These are phyloP conservation scores for Smallanthus sonchifolius DNA, from an alignment of 129 eudicot genomes.

Conservation along the genomic window DNA sequence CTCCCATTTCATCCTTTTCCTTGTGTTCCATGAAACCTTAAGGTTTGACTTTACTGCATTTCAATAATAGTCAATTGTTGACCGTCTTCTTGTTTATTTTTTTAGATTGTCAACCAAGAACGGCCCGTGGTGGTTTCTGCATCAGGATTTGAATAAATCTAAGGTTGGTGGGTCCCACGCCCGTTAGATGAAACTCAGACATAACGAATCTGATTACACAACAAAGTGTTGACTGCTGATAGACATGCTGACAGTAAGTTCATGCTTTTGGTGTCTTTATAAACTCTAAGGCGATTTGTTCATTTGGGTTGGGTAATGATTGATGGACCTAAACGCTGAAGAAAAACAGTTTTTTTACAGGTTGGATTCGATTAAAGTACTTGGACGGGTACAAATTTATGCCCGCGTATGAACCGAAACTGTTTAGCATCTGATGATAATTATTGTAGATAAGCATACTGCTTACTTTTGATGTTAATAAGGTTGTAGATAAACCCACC, in stretches of 20 bases:
- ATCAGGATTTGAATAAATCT: slow-evolving; percentile 39
- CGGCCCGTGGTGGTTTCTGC: slow-evolving; percentile 90
- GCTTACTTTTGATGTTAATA: slow-evolving; percentile 6
- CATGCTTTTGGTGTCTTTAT: neutral
- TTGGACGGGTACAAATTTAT: slow-evolving; percentile 9
- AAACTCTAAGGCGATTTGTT: neutral
- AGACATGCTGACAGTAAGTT: slow-evolving; percentile 24
- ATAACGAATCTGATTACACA: slow-evolving; percentile 7
- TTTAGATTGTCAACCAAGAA: slow-evolving; percentile 48
- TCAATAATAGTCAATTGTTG: neutral
- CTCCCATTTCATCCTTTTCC: neutral
- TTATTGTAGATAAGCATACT: neutral
- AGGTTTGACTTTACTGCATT: neutral
- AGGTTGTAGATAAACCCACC: neutral
- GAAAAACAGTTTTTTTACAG: neutral
- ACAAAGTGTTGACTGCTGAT: slow-evolving; percentile 13
- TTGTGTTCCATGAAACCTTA: neutral
- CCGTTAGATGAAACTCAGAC: slow-evolving; percentile 11
- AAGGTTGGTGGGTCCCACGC: slow-evolving; percentile 32
- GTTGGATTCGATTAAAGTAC: slow-evolving; percentile 8
- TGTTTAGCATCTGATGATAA: neutral
- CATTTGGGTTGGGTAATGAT: neutral
- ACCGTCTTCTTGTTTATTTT: neutral
- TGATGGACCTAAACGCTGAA: neutral
- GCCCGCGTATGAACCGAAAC: neutral